phyloP scores from a whole-genome alignment of 1,139 yeast genomes.

The Lodderomyces theae region DNA sequence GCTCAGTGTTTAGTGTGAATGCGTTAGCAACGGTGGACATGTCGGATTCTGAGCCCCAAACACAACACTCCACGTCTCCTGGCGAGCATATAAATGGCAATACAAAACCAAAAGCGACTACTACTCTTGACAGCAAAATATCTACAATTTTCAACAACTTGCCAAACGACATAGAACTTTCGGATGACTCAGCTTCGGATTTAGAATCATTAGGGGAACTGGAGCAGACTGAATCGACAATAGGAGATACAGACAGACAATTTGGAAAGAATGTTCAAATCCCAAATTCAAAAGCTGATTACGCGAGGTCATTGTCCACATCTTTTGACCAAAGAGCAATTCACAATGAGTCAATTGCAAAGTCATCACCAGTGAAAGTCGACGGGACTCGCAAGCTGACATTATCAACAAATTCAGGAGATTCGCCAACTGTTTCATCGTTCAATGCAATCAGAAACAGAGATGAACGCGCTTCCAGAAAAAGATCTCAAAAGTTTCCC shows the following conservation, averaged over 20 bases:
- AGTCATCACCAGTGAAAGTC: constrained; percentile 31
- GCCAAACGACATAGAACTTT: constrained; percentile 49
- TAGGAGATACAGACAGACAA: neutral
- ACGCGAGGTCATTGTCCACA: neutral
- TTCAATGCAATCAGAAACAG: constrained; percentile 33
- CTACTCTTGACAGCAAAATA: constrained; percentile 19
- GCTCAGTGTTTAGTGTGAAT: constrained; percentile 33
- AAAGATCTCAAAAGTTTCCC: constrained; percentile 34
- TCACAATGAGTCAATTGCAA: constrained; percentile 30
- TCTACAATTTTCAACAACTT: constrained; percentile 44
- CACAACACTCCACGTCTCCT: constrained; percentile 3
- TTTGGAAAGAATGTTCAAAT: neutral
- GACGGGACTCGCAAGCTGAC: constrained; percentile 17
- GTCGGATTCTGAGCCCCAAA: constrained; percentile 1
- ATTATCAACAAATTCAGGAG: constrained; percentile 8
- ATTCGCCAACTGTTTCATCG: constrained; percentile 42
- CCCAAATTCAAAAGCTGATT: neutral
- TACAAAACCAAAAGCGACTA: constrained; percentile 4
- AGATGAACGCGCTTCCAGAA: constrained; percentile 21
- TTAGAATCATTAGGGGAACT: constrained; percentile 28
- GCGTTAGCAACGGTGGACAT: constrained; percentile 27
- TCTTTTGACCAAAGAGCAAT: constrained; percentile 16
- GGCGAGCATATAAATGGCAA: neutral
- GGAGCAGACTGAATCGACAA: neutral
- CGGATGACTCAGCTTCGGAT: constrained; percentile 49